Evolutionary conservation across 306 rosid genomes (phyloP).

Genomic region (Dryas alaskensis): DNA sequence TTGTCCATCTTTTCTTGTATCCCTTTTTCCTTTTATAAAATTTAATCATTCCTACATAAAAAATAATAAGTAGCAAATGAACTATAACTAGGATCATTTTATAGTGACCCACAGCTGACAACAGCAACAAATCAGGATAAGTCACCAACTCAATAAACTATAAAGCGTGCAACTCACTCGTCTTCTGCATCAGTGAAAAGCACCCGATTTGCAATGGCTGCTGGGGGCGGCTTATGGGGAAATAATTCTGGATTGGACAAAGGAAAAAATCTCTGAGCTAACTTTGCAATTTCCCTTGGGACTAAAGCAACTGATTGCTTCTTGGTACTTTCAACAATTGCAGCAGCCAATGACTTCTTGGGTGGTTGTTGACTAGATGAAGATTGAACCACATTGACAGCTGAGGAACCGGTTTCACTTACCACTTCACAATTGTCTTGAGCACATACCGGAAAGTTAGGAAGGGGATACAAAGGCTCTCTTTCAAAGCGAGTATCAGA

Average conservation of each 20-base stretch:
- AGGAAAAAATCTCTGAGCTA: slow-evolving; percentile 64
- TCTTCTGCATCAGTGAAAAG: slow-evolving; percentile 96
- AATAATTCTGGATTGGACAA: slow-evolving; percentile 78
- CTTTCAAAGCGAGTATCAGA: slow-evolving; percentile 49
- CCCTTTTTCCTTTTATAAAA: no score
- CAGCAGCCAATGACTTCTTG: slow-evolving; percentile 85
- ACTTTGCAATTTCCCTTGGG: slow-evolving; percentile 70
- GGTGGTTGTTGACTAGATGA: slow-evolving; percentile 55
- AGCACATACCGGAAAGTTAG: slow-evolving; percentile 33
- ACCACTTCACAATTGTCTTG: slow-evolving; percentile 46
- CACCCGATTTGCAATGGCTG: slow-evolving; percentile 67
- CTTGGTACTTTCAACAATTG: slow-evolving; percentile 85
- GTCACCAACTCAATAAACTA: slow-evolving; percentile 17
- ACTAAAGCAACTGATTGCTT: slow-evolving; percentile 86
- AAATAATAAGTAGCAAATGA: no score
- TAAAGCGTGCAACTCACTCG: slow-evolving; percentile 61
- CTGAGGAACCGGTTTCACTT: slow-evolving; percentile 34
- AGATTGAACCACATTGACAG: slow-evolving; percentile 36
- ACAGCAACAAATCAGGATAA: slow-evolving; percentile 2
- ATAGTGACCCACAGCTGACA: neutral
- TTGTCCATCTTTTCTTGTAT: neutral
- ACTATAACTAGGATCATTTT: no score
- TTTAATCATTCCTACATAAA: no score
- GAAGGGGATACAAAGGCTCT: slow-evolving; percentile 75
- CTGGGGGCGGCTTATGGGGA: slow-evolving; percentile 83